Evolutionary conservation across 148 eudicot species (phyloP).

Genomic region (Rhododendron kiyosumense): DNA sequence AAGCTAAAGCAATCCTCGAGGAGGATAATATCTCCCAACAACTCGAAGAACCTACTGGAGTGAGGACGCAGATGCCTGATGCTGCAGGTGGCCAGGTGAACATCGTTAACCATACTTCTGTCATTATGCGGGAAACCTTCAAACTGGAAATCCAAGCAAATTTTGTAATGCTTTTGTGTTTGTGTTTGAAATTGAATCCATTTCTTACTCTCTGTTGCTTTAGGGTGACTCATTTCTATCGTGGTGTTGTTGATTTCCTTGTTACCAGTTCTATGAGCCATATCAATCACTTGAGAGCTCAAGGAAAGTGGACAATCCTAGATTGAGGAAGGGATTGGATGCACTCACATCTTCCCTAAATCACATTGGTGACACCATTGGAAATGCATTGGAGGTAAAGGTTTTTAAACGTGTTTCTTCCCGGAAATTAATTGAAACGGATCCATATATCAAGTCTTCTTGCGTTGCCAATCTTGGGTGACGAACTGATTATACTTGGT

Average conservation of each 20-base stretch:
- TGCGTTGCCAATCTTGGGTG: background rate
- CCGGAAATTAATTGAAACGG: background rate
- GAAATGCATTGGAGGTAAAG: conserved; percentile 76
- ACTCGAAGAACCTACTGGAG: conserved; percentile 18
- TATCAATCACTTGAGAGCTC: conserved; percentile 36
- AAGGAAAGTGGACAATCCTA: conserved; percentile 51
- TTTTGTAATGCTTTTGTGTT: background rate
- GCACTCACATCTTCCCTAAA: conserved; percentile 68
- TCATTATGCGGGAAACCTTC: background rate
- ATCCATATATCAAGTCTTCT: background rate
- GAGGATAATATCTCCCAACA: conserved; percentile 41
- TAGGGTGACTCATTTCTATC: background rate
- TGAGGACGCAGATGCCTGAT: conserved; percentile 12
- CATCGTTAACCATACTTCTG: background rate
- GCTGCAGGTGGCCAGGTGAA: conserved; percentile 43
- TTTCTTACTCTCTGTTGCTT: background rate
- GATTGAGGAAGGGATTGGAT: conserved; percentile 61
- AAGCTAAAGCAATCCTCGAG: conserved; percentile 78
- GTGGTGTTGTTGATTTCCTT: background rate
- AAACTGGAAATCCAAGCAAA: background rate
- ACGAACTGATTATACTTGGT: background rate
- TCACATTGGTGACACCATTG: conserved; percentile 67
- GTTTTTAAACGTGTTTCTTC: background rate
- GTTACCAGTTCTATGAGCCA: conserved; percentile 31
- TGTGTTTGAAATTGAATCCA: background rate